Conservation (phyloP, 2,329 filamentous ascomycete genomes). For the Exophiala phaeomuriformis region DNA sequence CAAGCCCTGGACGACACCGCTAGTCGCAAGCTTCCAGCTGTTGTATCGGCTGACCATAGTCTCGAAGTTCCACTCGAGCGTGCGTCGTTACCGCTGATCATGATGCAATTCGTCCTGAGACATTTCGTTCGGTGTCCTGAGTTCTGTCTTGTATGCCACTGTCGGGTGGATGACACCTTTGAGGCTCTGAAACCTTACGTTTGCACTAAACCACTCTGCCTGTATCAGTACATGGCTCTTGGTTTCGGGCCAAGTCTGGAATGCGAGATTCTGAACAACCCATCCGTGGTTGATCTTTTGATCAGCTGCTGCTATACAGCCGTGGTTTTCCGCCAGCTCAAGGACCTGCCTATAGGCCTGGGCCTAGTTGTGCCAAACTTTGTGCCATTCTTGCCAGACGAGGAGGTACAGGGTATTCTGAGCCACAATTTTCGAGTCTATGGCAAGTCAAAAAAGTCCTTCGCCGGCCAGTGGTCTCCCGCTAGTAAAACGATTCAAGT, state of each 20-base stretch:
- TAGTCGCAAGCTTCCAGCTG: slow-evolving; percentile 33
- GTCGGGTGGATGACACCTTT: slow-evolving; percentile 56
- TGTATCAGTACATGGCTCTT: slow-evolving; percentile 83
- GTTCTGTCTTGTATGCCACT: slow-evolving; percentile 81
- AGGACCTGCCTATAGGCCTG: slow-evolving; percentile 52
- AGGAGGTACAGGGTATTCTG: neutral
- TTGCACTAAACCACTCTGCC: slow-evolving; percentile 65
- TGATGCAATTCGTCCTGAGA: slow-evolving; percentile 68
- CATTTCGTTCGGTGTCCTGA: slow-evolving; percentile 75
- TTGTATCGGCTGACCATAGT: slow-evolving; percentile 49
- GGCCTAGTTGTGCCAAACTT: slow-evolving; percentile 45
- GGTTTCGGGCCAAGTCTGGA: slow-evolving; percentile 81
- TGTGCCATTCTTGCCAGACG: neutral
- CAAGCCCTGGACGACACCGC: slow-evolving; percentile 10
- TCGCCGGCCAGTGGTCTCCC: neutral
- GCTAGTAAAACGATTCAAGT: neutral
- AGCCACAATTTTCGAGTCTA: too few species aligned
- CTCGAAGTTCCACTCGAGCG: slow-evolving; percentile 27
- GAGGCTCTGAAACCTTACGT: slow-evolving; percentile 55
- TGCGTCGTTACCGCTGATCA: slow-evolving; percentile 50
- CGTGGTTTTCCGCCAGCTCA: slow-evolving; percentile 37
- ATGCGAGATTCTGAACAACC: slow-evolving; percentile 71
- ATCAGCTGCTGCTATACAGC: slow-evolving; percentile 71
- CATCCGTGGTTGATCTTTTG: slow-evolving; percentile 75
- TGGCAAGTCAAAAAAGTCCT: neutral